These are phyloP conservation scores for Dactylellina drechsleri DNA, from an alignment of 2,329 filamentous ascomycete genomes.

Conservation along the genomic window DNA sequence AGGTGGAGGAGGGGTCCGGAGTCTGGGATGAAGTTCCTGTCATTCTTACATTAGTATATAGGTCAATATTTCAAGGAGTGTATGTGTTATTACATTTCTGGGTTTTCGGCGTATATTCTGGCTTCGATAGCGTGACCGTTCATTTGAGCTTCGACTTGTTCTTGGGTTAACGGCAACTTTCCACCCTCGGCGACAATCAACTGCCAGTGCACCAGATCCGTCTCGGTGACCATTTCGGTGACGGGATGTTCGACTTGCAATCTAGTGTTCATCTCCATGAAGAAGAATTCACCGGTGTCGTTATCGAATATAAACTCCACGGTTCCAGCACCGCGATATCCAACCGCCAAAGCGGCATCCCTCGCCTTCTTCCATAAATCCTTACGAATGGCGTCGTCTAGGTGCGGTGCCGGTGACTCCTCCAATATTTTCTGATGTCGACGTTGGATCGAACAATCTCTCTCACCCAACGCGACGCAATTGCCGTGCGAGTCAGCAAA, in stretches of 20 bases:
- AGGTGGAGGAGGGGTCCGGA: conserved; percentile 89
- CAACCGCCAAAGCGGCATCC: conserved; percentile 76
- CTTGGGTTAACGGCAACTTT: conserved; percentile 73
- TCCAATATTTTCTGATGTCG: conserved; percentile 92
- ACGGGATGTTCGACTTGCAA: conserved; percentile 98
- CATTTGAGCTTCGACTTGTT: conserved; percentile 76
- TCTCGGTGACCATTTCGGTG: conserved; percentile 79
- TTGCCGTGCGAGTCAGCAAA: conserved; percentile 84
- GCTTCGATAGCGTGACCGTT: conserved; percentile 92
- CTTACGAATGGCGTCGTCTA: conserved; percentile 69
- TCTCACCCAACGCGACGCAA: conserved; percentile 84
- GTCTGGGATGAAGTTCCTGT: conserved; percentile 84
- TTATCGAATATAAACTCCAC: conserved; percentile 92
- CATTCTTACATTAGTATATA: conserved; percentile 57
- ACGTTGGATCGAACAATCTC: conserved; percentile 87
- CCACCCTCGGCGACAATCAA: conserved; percentile 82
- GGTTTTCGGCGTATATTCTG: conserved; percentile 95
- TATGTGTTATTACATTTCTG: conserved; percentile 68
- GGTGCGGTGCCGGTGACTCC: conserved; percentile 81
- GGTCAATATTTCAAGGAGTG: no score
- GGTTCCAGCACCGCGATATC: conserved; percentile 89
- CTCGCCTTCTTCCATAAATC: conserved; percentile 75
- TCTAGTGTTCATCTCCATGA: conserved; percentile 82
- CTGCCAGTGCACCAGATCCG: conserved; percentile 93
- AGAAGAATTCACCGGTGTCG: conserved; percentile 81